Evolutionary conservation across 2,329 filamentous ascomycete species (phyloP), one percentile per base, ranked within the genome.

Genomic region (Alternaria conjuncta): DNA sequence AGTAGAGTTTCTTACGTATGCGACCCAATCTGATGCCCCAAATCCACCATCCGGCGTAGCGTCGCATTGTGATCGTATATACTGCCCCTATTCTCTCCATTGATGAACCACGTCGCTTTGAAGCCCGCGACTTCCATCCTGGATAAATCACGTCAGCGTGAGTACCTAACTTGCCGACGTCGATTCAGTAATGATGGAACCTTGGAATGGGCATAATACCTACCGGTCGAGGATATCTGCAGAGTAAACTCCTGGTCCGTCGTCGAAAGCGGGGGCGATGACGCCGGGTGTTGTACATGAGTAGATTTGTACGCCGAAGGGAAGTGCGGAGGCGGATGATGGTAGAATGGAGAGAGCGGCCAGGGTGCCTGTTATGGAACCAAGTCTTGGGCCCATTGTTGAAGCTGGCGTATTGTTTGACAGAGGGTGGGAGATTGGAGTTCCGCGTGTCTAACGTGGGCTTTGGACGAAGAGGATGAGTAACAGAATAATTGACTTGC

Each of bases 101-200:
- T 59, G 13, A 59, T 59, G 47, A 59, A 59, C 56, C 56, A 59
- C 3, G 56, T 59, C 9, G 56, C 56, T 32, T 36, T 59, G 25
- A 59, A 44, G 2, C 47, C 56, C 6, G 56, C 56, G 8, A 26
- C 56, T 53, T 15, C 30, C 30, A 32, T 32, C 12, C 28, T 32
- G 6, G 12, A 30, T 30, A 0, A 6, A 12, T 12, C n/a, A 32
- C 13, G 28, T 32, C 28, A 32, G 12, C 28, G 28, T 13, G 28
- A 32, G n/a, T n/a, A n/a, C n/a, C n/a, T n/a, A n/a, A n/a, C n/a
- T n/a, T n/a, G n/a, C n/a, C n/a, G n/a, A n/a, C n/a, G n/a, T n/a
- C n/a, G n/a, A n/a, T n/a, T n/a, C n/a, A n/a, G n/a, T n/a, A n/a
- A n/a, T n/a, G n/a, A n/a, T n/a, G n/a, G n/a, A n/a, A n/a, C n/a